Evolutionary conservation across 345 rosid genomes (phyloP), one percentile per base, ranked within the genome.

Genomic region (Streptanthus diversifolius): DNA sequence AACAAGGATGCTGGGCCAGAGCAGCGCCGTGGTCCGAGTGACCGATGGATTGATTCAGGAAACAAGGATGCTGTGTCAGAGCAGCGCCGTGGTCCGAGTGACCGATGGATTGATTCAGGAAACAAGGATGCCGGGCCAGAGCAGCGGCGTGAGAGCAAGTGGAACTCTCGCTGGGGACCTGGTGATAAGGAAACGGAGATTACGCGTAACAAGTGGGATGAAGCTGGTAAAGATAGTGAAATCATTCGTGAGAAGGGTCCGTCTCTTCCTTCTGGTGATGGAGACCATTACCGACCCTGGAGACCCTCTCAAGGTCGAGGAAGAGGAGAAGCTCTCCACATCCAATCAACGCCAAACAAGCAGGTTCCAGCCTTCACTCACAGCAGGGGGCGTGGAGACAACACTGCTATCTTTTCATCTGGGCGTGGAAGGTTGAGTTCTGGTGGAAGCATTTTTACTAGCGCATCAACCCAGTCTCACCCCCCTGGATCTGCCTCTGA

Each of bases 91-190:
- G 85, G 82, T 48, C 86, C 92, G 1, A 72, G 84, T 10, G 99
- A 90, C 76, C 87, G 90, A 33, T 86, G 99, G 91, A 79, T 82
- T 71, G 98, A 95, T 75, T 81, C 88, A 25, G 81, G 85, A 54
- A 87, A 83, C 82, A 86, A 82, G 86, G 99, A 91, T 45, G 70
- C 81, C 66, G 87, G 59, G 57, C 62, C 86, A 71, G 96, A 90
- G 63, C 98, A 88, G 80, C 85, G 93, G 36, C 92, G 97, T 15
- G 99, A 91, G 81, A 90, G 88, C 88, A 95, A 95, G 84, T 95
- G 99, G 98, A 95, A 88, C 82, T 81, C 96, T 36, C 93, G 96
- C 68, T 95, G 99, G 96, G 98, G 99, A 0, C 98, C 96, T 78
- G 96, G 84, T 56, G 85, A 85, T 41, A 95, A 85, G 76, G 95